These are phyloP conservation scores for Canariomyces notabilis DNA, from an alignment of 2,329 filamentous ascomycete genomes.

Conservation along the genomic window DNA sequence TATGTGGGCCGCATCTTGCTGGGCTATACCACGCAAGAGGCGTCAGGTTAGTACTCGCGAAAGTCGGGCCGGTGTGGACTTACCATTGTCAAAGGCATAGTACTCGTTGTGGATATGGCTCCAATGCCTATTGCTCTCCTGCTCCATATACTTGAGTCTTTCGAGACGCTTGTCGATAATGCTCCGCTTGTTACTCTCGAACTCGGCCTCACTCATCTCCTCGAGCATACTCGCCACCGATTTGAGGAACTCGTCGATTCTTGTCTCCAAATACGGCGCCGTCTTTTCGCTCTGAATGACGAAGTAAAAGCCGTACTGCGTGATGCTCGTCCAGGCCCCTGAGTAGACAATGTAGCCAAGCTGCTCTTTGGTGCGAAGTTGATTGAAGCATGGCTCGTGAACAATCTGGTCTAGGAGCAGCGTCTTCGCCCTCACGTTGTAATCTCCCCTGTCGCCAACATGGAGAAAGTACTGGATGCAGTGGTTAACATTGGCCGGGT, in stretches of 20 bases:
- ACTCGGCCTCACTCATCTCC: conserved; percentile 75
- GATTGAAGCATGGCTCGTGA: conserved; percentile 90
- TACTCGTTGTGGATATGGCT: conserved; percentile 77
- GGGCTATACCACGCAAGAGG: conserved; percentile 43
- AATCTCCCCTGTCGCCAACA: conserved; percentile 64
- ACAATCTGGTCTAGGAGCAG: conserved; percentile 84
- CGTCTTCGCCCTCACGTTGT: conserved; percentile 66
- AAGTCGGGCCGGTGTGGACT: conserved; percentile 29
- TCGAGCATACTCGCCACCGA: conserved; percentile 61
- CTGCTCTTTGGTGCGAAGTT: conserved; percentile 93
- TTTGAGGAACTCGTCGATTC: conserved; percentile 80
- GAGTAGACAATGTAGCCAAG: conserved; percentile 95
- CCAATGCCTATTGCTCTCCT: conserved; percentile 82
- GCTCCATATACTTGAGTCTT: conserved; percentile 85
- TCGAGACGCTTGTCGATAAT: conserved; percentile 82
- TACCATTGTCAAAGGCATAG: conserved; percentile 85
- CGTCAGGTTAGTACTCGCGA: conserved; percentile 7
- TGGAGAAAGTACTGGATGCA: conserved; percentile 76
- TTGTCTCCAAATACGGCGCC: conserved; percentile 74
- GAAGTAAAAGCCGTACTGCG: conserved; percentile 79
- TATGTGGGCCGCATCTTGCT: conserved; percentile 71
- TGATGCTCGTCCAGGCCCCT: conserved; percentile 64
- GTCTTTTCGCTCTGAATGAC: conserved; percentile 90
- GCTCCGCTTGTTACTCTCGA: conserved; percentile 86
- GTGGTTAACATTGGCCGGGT: conserved; percentile 85